Base-by-base conservation (phyloP, 2,329 filamentous ascomycete genomes). In the Tolypocladium sp. region DNA sequence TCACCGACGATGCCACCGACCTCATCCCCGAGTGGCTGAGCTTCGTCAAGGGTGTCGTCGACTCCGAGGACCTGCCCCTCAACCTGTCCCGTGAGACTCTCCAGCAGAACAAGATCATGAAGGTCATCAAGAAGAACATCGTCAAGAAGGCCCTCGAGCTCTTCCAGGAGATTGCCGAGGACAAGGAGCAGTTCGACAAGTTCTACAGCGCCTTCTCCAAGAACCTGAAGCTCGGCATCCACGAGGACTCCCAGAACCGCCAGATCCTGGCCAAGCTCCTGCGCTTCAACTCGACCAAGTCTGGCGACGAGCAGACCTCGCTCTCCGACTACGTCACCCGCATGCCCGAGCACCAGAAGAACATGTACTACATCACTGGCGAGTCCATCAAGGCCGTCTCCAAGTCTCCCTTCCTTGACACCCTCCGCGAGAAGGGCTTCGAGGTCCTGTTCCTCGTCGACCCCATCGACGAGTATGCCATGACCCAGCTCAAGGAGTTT, bases 101-200 rank as follows among this genome's bases (percentile, higher is more conserved):
- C 56, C 94, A 99, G 83, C 94, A 97, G 86, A 99, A 97, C 90
- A 97, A 97, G 92, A 99, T 99, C 85, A 97, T 97, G 94, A 97
- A 97, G 90, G 94, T 97, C 79, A 97, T 97, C 87, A 96, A 95
- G 88, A 99, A 99, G 92, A 99, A 99, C 89, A 96, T 99, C 67
- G 92, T 99, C 85, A 99, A 97, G 92, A 99, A 99, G 91, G 91
- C 91, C 66, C 91, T 99, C 67, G 94, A 99, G 85, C 91, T 99
- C 77, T 99, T 99, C 89, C 86, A 87, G 72, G 94, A 99, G 85
- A 99, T 99, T 66, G 88, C 94, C 61, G 94, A 99, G 85, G 94
- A 99, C 82, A 96, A 96, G 81, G 94, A 99, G 87, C 91, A 97
- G 79, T 99, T 99, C 77, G 94, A 99, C 88, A 99, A 99, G 88